phyloP scores from a whole-genome alignment of 2,329 filamentous ascomycete species.

The Diaporthe citri region DNA sequence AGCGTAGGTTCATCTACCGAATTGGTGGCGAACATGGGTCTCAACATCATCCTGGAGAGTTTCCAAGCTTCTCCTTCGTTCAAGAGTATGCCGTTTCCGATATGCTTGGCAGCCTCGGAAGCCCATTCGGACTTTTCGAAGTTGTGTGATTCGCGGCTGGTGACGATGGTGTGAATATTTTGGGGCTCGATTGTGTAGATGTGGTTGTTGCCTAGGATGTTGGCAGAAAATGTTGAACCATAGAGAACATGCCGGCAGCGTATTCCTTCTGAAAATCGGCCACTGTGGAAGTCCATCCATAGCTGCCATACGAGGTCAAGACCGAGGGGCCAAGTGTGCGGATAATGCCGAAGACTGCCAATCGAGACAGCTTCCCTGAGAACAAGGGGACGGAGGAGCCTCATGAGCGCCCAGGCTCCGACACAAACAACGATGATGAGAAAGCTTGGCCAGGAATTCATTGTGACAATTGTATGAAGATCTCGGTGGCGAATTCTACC shows the following conservation, averaged over 20 bases:
- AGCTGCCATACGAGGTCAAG: conserved; percentile 17
- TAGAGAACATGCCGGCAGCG: conserved; percentile 26
- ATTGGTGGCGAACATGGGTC: conserved; percentile 27
- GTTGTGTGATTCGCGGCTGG: background rate
- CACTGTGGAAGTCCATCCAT: conserved; percentile 31
- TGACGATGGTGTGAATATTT: conserved; percentile 33
- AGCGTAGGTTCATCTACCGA: conserved; percentile 25
- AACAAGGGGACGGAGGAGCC: background rate
- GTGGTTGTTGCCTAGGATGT: background rate
- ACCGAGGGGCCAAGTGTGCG: conserved; percentile 29
- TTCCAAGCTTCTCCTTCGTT: conserved; percentile 39
- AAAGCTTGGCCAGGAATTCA: background rate
- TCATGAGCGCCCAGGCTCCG: background rate
- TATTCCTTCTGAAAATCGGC: conserved; percentile 31
- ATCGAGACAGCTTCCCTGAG: too few species aligned
- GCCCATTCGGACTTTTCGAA: conserved; percentile 38
- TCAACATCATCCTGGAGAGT: conserved; percentile 28
- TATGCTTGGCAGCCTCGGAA: conserved; percentile 35
- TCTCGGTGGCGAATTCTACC: background rate
- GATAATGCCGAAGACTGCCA: conserved; percentile 15
- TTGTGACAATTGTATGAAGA: background rate
- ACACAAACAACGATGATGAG: background rate
- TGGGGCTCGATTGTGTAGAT: conserved; percentile 39
- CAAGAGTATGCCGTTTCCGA: conserved; percentile 37
- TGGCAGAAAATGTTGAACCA: conserved; percentile 33